Percentiles rank a stretch among this genome's conserved stretches.
phyloP scores from a whole-genome alignment of 2,329 filamentous ascomycete genomes.

The Monilinia vaccinii-corymbosi region DNA sequence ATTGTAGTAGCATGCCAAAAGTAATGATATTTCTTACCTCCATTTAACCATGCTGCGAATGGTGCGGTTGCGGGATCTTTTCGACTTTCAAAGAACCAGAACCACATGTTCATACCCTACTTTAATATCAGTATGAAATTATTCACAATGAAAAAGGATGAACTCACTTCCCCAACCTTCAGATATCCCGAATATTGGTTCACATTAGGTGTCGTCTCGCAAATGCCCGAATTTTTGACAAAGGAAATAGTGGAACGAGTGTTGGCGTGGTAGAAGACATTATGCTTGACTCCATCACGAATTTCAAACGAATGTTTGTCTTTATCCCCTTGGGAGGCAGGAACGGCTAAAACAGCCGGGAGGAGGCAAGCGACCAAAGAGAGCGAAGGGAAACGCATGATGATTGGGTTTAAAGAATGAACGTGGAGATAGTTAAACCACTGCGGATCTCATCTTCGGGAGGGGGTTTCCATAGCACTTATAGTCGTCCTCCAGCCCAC shows the following conservation, averaged over 20 bases:
- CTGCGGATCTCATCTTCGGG: not conserved
- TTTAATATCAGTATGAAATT: slow-evolving; percentile 9
- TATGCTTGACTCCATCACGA: slow-evolving; percentile 34
- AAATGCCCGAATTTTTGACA: slow-evolving; percentile 42
- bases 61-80: slow-evolving; percentile 39
- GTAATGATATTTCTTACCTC: slow-evolving; percentile 20
- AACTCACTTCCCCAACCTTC: slow-evolving; percentile 31
- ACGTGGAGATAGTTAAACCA: not conserved
- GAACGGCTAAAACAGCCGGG: slow-evolving; percentile 15
- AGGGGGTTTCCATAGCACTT: not conserved
- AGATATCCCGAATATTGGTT: slow-evolving; percentile 44
- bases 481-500: not conserved
- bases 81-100: slow-evolving; percentile 51
- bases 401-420: not conserved
- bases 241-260: slow-evolving; percentile 38
- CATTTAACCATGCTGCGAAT: slow-evolving; percentile 37
- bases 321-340: slow-evolving; percentile 2
- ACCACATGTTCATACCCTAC: slow-evolving; percentile 22
- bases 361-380: slow-evolving; percentile 11
- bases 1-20: not conserved
- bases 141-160: slow-evolving; percentile 20
- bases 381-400: slow-evolving; percentile 13
- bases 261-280: slow-evolving; percentile 39
- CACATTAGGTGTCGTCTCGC: slow-evolving; percentile 41
- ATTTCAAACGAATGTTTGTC: slow-evolving; percentile 29